Evolutionary conservation across 75 land plant genomes (phyloP).

Genomic region (Adiantum capillusveneris): DNA sequence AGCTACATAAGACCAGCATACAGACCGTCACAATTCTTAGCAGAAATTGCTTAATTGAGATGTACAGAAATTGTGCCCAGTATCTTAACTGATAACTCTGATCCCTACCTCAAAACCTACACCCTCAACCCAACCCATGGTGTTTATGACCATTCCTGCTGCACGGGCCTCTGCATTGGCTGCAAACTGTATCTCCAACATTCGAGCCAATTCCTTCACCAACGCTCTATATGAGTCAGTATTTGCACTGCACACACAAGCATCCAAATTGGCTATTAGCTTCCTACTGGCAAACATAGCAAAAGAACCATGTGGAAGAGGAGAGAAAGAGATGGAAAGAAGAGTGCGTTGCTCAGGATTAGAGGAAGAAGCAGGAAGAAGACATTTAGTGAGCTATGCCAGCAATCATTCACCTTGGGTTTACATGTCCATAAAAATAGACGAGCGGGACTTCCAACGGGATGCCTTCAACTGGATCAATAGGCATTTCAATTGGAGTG

Average conservation of each 20-base stretch:
- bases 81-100: too few species aligned
- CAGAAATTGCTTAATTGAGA: too few species aligned
- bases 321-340: too few species aligned
- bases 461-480: constrained; percentile 89
- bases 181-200: constrained; percentile 63
- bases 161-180: constrained; percentile 79
- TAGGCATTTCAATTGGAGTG: constrained; percentile 92
- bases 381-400: not conserved
- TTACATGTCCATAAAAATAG: constrained; percentile 86
- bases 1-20: constrained; percentile 37
- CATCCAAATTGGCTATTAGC: too few species aligned
- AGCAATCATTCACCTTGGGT: constrained; percentile 68
- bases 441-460: constrained; percentile 87
- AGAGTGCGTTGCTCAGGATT: too few species aligned
- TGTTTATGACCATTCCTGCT: constrained; percentile 98
- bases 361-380: constrained; percentile 2
- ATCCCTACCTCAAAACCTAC: constrained; percentile 86
- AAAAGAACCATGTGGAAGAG: too few species aligned
- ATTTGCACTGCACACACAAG: constrained; percentile 50
- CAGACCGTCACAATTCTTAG: too few species aligned
- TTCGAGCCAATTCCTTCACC: constrained; percentile 81
- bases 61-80: too few species aligned
- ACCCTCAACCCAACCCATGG: constrained; percentile 99
- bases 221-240: constrained; percentile 75
- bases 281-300: too few species aligned